Base-by-base conservation (phyloP, 768 basidiomycete genomes). In the Leccinum sublutescens region DNA sequence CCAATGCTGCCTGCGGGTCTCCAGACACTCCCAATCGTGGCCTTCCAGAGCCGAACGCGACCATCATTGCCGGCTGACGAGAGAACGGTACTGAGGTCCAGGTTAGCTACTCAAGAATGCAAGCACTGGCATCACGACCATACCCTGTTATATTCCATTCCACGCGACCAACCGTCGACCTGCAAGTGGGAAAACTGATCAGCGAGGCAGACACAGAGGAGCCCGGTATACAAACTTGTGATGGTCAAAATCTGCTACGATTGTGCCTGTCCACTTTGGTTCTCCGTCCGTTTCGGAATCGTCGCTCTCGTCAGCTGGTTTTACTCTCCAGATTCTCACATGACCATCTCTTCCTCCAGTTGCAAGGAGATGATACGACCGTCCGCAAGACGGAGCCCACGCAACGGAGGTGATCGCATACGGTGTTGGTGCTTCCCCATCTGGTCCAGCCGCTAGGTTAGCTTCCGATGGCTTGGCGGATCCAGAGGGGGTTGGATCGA, bases 101-200 rank as follows among this genome's bases (percentile, higher is more conserved):
- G 29, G 36, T 61, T 10, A 64, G 47, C 40, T 52, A 49, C 34
- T 55, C 50, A 52, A 47, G 11, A 40, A 60, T 21, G 15, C 15
- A 25, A 40, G 19, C 21, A 14, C 52, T 33, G n/a, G n/a, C 14
- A 31, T 54, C 40, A 23, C 38, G 34, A 31, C 40, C 60, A 66
- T 74, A 91, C 89, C 91, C 91, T 34, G 88, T 91, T 52, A 95
- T 86, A 70, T 96, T 96, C 93, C 96, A 98, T 70, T 95, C 95
- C 0, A 99, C 95, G 64, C 88, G 81, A 2, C 88, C 88, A 10
- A 95, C 83, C 4, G 87, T 81, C 0, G 88, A 86, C 62, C 89
- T 90, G 60, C 21, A 62, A 50, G 3, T 15, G 48, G 19, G 12
- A 12, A 5, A 23, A 9, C 8, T 15, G 31, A 48, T 68, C 50